Evolutionary conservation across 495 filamentous ascomycete species (phyloP).

Genomic region (Penicillium diatomitis): DNA sequence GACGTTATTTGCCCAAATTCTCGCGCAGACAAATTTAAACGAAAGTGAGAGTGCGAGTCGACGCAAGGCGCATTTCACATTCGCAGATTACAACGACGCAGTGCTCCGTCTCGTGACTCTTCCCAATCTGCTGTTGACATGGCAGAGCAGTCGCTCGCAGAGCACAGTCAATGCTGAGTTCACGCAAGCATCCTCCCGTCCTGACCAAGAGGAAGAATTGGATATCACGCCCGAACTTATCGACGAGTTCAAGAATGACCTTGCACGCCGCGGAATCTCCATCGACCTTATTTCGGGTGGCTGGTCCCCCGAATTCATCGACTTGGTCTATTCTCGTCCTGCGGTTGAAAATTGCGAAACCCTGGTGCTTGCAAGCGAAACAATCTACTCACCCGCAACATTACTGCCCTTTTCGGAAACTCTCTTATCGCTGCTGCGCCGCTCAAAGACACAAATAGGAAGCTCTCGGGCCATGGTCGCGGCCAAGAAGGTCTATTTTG

Average conservation of each 20-base stretch:
- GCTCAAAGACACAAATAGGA: conserved; percentile 32
- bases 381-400: conserved; percentile 81
- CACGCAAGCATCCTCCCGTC: conserved; percentile 3
- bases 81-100: conserved; percentile 83
- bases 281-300: conserved; percentile 73
- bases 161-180: conserved; percentile 5
- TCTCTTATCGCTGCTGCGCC: conserved; percentile 53
- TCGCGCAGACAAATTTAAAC: conserved; percentile 29
- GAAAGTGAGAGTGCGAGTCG: conserved; percentile 7
- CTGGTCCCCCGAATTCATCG: conserved; percentile 65
- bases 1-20: conserved; percentile 61
- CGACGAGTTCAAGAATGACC: conserved; percentile 48
- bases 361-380: conserved; percentile 79
- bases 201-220: conserved; percentile 52
- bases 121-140: conserved; percentile 79
- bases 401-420: conserved; percentile 65
- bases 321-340: conserved; percentile 35
- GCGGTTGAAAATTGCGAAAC: conserved; percentile 13
- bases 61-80: conserved; percentile 48
- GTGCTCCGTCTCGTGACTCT: conserved; percentile 82
- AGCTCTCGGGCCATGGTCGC: conserved; percentile 64
- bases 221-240: conserved; percentile 61
- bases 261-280: conserved; percentile 46
- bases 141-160: conserved; percentile 39
- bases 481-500: conserved; percentile 93